Evolutionary conservation across 768 basidiomycete species (phyloP).

Genomic region (Pleurotus salmoneostramineus): DNA sequence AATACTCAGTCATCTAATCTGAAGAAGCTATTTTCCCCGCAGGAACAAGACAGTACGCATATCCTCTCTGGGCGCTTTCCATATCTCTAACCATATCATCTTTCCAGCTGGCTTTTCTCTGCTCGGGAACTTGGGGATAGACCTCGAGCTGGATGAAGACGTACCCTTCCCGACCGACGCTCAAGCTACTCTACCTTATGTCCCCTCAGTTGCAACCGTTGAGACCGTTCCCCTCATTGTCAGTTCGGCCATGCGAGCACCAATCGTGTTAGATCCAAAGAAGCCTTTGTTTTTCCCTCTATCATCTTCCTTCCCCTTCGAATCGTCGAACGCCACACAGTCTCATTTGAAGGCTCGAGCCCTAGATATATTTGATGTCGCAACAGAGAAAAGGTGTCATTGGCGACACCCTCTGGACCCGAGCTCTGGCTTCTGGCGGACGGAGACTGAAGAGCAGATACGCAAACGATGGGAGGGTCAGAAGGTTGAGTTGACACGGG

Average conservation of each 20-base stretch:
- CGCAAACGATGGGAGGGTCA: constrained; percentile 66
- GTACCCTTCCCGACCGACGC: constrained; percentile 20
- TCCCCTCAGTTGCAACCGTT: constrained; percentile 15
- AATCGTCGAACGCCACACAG: neutral
- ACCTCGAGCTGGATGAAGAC: constrained; percentile 67
- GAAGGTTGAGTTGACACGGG: constrained; percentile 62
- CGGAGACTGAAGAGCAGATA: constrained; percentile 56
- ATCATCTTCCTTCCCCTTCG: constrained; percentile 15
- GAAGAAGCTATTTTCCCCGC: constrained; percentile 73
- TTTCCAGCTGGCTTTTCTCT: constrained; percentile 64
- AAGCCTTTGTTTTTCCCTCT: constrained; percentile 65
- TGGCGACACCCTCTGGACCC: constrained; percentile 30
- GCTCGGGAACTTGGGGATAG: constrained; percentile 70
- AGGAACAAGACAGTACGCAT: constrained; percentile 60
- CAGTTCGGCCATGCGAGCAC: constrained; percentile 10
- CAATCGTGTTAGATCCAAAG: constrained; percentile 44
- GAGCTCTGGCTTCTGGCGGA: constrained; percentile 41
- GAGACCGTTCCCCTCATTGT: constrained; percentile 18
- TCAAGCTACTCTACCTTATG: constrained; percentile 11
- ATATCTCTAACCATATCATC: neutral
- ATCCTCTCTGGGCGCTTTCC: neutral
- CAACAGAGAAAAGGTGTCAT: constrained; percentile 44
- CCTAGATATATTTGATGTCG: constrained; percentile 46
- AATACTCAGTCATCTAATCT: constrained; percentile 32
- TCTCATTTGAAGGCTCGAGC: constrained; percentile 17